These are phyloP conservation scores for Sordariomycetes sp. DNA, from an alignment of 2,329 filamentous ascomycete species.

Conservation along the genomic window DNA sequence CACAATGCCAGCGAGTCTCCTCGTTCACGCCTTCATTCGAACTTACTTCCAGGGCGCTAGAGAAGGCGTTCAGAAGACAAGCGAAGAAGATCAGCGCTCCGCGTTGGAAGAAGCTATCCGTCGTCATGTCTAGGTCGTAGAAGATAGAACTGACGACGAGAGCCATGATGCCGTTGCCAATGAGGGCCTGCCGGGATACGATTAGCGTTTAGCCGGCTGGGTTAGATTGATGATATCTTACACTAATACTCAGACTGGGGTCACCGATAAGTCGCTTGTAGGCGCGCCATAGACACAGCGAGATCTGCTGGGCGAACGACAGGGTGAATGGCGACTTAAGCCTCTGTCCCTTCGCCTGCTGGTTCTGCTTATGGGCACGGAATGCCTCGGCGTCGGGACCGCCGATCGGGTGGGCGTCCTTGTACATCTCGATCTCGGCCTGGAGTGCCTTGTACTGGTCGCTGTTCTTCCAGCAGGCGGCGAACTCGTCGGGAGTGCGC, in stretches of 20 bases:
- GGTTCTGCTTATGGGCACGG: slow-evolving; percentile 36
- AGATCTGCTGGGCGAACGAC: slow-evolving; percentile 61
- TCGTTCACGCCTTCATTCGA: no score
- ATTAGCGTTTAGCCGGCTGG: neutral
- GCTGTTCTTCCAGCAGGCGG: slow-evolving; percentile 42
- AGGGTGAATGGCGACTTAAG: slow-evolving; percentile 70
- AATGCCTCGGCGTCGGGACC: slow-evolving; percentile 44
- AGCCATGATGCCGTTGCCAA: slow-evolving; percentile 64
- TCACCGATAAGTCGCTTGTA: slow-evolving; percentile 68
- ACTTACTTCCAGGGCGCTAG: slow-evolving; percentile 52
- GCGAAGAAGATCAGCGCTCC: slow-evolving; percentile 79
- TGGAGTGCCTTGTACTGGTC: slow-evolving; percentile 28
- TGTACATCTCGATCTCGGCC: slow-evolving; percentile 37
- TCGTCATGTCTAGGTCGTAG: slow-evolving; percentile 55
- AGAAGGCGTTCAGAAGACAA: slow-evolving; percentile 74
- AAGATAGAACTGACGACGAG: slow-evolving; percentile 72
- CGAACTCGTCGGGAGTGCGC: slow-evolving; percentile 49
- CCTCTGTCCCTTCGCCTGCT: slow-evolving; percentile 46
- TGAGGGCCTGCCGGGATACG: slow-evolving; percentile 25
- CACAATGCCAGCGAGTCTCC: neutral
- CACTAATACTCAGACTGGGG: slow-evolving; percentile 55
- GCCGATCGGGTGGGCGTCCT: slow-evolving; percentile 33
- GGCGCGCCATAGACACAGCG: slow-evolving; percentile 69
- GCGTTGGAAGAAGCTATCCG: slow-evolving; percentile 63
- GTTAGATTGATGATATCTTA: neutral